These are phyloP conservation scores for Pseudopyricularia javanii DNA, from an alignment of 2,329 filamentous ascomycete genomes.

Conservation along the genomic window DNA sequence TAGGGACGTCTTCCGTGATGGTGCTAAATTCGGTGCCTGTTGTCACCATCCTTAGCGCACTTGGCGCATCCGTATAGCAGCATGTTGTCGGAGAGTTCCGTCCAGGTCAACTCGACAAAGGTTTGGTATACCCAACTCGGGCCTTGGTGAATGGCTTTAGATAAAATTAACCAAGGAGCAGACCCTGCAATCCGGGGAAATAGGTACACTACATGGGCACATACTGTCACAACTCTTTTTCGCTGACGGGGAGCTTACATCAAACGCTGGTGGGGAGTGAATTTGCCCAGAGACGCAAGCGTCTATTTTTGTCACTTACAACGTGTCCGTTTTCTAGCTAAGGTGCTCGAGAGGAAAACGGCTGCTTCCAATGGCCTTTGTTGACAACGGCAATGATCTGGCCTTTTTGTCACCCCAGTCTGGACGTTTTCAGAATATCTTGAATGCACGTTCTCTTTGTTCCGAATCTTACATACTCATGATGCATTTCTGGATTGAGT, in stretches of 20 bases:
- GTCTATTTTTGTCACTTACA: not conserved
- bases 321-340: not conserved
- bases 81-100: not conserved
- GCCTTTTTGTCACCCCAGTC: no score
- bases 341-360: not conserved
- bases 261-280: not conserved
- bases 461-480: no score
- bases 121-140: not conserved
- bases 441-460: no score
- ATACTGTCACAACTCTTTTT: no score
- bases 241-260: no score
- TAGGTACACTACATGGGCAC: no score
- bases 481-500: no score
- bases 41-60: not conserved
- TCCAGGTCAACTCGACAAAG: not conserved
- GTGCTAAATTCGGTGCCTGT: not conserved
- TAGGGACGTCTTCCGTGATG: not conserved
- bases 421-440: no score
- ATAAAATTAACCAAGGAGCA: no score
- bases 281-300: not conserved
- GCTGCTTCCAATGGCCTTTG: no score
- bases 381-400: no score
- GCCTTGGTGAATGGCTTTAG: not conserved
- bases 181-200: no score
- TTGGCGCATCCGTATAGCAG: not conserved